Conservation (phyloP, 2,329 filamentous ascomycete species). For the Alternaria burnsii region DNA sequence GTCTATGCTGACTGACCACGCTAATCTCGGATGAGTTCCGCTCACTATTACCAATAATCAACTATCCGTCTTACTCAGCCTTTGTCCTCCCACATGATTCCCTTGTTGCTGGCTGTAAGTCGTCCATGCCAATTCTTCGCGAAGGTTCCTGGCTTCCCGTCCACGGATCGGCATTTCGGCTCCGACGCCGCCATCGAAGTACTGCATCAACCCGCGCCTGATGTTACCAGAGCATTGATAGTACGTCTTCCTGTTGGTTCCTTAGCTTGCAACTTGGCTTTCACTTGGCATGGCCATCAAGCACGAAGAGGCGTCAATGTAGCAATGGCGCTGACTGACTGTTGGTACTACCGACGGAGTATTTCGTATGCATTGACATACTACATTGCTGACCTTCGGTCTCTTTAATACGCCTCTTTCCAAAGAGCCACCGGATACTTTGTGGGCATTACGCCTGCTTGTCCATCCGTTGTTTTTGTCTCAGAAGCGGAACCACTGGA, state of each 20-base stretch:
- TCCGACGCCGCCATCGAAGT: slow-evolving; percentile 2
- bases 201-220: slow-evolving; percentile 15
- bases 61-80: slow-evolving; percentile 34
- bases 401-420: neutral
- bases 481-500: slow-evolving; percentile 1
- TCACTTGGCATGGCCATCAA: slow-evolving; percentile 1
- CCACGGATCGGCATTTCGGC: slow-evolving; percentile 2
- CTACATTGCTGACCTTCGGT: slow-evolving; percentile 1
- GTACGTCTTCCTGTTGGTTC: neutral
- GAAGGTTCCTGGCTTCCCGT: slow-evolving; percentile 2
- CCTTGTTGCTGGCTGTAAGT: slow-evolving; percentile 12
- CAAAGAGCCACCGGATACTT: slow-evolving; percentile 2
- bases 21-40: slow-evolving; percentile 16
- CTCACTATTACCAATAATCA: slow-evolving; percentile 26
- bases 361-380: slow-evolving; percentile 20
- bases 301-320: slow-evolving; percentile 12
- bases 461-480: slow-evolving; percentile 6
- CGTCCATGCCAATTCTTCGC: slow-evolving; percentile 6
- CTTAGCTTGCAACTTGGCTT: slow-evolving; percentile 1
- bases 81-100: slow-evolving; percentile 12
- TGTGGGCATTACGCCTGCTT: slow-evolving; percentile 5
- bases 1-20: slow-evolving; percentile 21
- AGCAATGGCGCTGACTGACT: slow-evolving; percentile 26
- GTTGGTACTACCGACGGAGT: slow-evolving; percentile 9
- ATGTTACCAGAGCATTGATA: slow-evolving; percentile 22